Evolutionary conservation across 352 stramenopile species (phyloP), one percentile per base, ranked within the genome.

Genomic region (Phytopythium ostracodes): DNA sequence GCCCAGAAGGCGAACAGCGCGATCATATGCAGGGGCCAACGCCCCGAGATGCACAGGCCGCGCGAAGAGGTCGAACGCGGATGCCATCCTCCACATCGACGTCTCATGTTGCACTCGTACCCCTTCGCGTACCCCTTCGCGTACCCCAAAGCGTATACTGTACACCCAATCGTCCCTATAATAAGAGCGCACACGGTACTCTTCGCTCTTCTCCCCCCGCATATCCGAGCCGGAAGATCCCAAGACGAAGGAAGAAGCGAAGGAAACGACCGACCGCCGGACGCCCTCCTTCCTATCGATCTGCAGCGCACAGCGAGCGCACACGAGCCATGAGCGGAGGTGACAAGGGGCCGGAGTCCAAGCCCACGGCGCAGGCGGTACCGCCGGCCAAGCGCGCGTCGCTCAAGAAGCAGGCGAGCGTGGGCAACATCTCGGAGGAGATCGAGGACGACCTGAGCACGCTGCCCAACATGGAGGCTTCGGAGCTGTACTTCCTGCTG

Each of bases 401-500:
- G 70, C 70, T 81, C 20, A 78, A 88, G 70, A 92, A 92, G 61
- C 84, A 93, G 73, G 73, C 80, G 51, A 91, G 79, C 68, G 63
- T 81, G 49, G 84, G 84, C 27, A 92, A 93, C 67, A 91, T 96
- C 66, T 93, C 87, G 55, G 84, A 93, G 60, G 84, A 96, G 72
- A 90, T 96, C 55, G 84, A 93, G 63, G 83, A 94, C 60, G 83
- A 84, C 36, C 78, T 94, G 31, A 78, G 74, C 59, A 88, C 81
- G 50, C 71, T 96, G 40, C 83, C 84, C 11, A 78, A 93, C 71
- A 95, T 95, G 84, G 63, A 85, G 54, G 72, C 91, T 43, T 73
- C 77, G 25, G 72, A 91, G 50, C 31, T 93, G 52, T 84, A 91
- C 71, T 93, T 88, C 63, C 65, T 91, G 47, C 64, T 95, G 71